A percentile compares a stretch with the other conserved stretches of the same genome.
Evolutionary conservation across 2,329 filamentous ascomycete genomes (phyloP).

Genomic region (Whalleya microplaca): DNA sequence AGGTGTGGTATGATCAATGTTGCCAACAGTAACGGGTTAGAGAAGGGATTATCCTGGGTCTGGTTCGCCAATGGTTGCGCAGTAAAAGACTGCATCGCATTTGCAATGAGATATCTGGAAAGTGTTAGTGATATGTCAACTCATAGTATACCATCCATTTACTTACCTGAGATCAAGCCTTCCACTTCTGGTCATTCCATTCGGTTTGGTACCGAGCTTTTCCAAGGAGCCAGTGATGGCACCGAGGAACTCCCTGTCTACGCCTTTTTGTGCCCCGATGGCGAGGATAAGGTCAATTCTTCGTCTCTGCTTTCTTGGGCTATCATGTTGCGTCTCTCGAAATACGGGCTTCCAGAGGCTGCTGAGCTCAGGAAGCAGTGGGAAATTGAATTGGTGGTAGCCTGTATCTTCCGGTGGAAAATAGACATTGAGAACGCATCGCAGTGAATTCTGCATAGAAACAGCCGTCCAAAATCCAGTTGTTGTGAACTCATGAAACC

Average conservation of each 20-base stretch:
- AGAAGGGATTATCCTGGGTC: slow-evolving; percentile 57
- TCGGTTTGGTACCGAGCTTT: slow-evolving; percentile 55
- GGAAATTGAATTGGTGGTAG: slow-evolving; percentile 53
- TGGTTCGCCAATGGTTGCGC: slow-evolving; percentile 54
- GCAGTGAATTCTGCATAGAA: slow-evolving; percentile 59
- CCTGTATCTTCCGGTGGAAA: slow-evolving; percentile 53
- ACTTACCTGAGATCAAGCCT: slow-evolving; percentile 62
- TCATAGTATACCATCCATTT: not conserved
- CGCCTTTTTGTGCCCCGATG: slow-evolving; percentile 59
- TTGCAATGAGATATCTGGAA: slow-evolving; percentile 58
- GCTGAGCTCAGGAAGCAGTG: slow-evolving; percentile 52
- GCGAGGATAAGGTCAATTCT: slow-evolving; percentile 63
- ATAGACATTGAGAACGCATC: slow-evolving; percentile 54
- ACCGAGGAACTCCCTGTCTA: slow-evolving; percentile 53
- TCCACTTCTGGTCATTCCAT: slow-evolving; percentile 55
- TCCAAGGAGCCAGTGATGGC: slow-evolving; percentile 57
- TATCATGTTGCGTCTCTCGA: slow-evolving; percentile 39
- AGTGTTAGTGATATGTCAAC: slow-evolving; percentile 5
- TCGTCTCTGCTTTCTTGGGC: slow-evolving; percentile 38
- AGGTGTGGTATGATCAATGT: slow-evolving; percentile 63
- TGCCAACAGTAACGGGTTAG: slow-evolving; percentile 57
- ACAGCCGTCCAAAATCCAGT: slow-evolving; percentile 51
- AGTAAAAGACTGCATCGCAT: slow-evolving; percentile 62
- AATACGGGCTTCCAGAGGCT: slow-evolving; percentile 59
- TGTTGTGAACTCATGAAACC: slow-evolving; percentile 51